Conservation (phyloP, 2,329 filamentous ascomycete genomes). For the Didymella pomorum region DNA sequence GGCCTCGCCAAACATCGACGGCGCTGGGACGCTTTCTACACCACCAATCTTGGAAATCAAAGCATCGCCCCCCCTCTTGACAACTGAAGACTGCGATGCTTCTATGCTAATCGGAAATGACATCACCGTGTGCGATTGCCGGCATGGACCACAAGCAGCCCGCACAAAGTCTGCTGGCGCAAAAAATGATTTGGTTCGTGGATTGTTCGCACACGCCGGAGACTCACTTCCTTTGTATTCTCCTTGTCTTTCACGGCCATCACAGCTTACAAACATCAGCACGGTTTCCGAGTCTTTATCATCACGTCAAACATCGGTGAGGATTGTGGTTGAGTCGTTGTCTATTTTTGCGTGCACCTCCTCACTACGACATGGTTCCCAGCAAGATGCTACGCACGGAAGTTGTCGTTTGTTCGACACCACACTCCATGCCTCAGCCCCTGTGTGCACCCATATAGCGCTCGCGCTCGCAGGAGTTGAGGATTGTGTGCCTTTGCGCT, state of each 20-base stretch:
- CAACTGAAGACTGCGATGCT: neutral
- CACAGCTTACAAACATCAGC: neutral
- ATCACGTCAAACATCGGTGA: neutral
- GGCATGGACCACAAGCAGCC: neutral
- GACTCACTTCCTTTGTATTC: neutral
- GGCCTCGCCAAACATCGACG: neutral
- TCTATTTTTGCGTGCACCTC: neutral
- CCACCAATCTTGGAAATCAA: neutral
- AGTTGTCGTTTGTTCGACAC: slow-evolving; percentile 13
- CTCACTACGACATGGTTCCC: neutral
- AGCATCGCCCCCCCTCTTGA: no score
- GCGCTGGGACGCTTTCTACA: neutral
- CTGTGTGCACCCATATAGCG: slow-evolving; percentile 1
- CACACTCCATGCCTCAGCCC: slow-evolving; percentile 1
- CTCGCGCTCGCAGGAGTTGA: neutral
- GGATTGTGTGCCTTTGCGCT: neutral
- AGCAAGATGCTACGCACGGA: slow-evolving; percentile 1
- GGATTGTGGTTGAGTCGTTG: neutral
- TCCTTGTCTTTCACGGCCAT: neutral
- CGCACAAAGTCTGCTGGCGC: neutral
- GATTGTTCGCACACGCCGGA: neutral
- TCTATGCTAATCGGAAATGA: neutral
- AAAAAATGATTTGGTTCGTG: neutral
- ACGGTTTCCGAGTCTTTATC: neutral
- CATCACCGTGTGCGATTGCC: neutral